Evolutionary conservation across 805 yeast genomes (phyloP).

Genomic region (Lipomyces starkeyi): DNA sequence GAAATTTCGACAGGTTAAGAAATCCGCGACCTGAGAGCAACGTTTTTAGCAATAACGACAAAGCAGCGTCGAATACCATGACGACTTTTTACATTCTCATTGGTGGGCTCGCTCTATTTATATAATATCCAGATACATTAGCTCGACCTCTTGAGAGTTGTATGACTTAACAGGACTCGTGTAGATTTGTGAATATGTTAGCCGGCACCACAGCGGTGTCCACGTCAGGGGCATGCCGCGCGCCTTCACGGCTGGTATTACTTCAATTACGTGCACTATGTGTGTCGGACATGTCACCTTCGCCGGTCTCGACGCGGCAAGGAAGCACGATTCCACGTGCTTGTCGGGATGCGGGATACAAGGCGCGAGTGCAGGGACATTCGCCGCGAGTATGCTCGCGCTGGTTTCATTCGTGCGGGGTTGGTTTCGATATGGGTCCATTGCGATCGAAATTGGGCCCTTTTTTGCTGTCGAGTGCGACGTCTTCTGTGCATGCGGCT

Average conservation of each 20-base stretch:
- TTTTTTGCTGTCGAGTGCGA: background rate
- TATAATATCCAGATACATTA: background rate
- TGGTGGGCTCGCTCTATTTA: background rate
- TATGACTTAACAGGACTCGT: background rate
- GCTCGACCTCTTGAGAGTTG: background rate
- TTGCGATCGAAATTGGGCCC: background rate
- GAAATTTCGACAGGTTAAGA: background rate
- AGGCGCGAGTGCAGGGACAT: background rate
- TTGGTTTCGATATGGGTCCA: background rate
- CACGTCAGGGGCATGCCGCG: background rate
- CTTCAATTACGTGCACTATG: background rate
- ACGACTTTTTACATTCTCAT: background rate
- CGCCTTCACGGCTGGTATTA: background rate
- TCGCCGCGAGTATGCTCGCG: background rate
- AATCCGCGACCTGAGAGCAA: too few species aligned
- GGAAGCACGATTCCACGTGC: background rate
- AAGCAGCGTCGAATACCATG: background rate
- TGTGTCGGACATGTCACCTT: background rate
- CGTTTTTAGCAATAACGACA: too few species aligned
- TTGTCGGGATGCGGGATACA: background rate
- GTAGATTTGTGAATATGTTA: background rate
- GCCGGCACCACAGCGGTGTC: background rate
- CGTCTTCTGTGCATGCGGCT: background rate
- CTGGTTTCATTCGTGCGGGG: background rate
- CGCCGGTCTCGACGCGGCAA: background rate